A percentile compares a stretch with the other conserved stretches of the same genome.
Evolutionary conservation across 306 rosid genomes (phyloP).

Genomic region (Malus sieversii): DNA sequence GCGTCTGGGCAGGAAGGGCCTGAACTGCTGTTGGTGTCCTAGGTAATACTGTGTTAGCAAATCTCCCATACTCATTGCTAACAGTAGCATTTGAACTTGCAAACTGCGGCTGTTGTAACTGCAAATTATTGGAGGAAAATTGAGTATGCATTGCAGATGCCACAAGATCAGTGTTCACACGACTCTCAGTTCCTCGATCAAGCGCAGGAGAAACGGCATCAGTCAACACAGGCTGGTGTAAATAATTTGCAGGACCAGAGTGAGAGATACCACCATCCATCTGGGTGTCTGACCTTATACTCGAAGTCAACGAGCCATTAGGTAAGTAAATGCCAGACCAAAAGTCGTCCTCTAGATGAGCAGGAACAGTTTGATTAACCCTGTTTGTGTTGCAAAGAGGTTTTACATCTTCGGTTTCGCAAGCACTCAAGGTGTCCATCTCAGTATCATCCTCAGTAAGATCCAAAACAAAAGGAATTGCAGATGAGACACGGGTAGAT

Average conservation of each 20-base stretch:
- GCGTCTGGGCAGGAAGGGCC: conserved; percentile 67
- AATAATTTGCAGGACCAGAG: conserved; percentile 6
- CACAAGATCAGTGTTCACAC: conserved; percentile 16
- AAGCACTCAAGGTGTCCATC: conserved; percentile 32
- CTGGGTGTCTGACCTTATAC: conserved; percentile 30
- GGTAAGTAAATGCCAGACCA: conserved; percentile 31
- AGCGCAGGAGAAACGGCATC: conserved; percentile 35
- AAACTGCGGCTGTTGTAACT: conserved; percentile 29
- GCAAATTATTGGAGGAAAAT: conserved; percentile 30
- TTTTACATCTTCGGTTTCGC: conserved; percentile 49
- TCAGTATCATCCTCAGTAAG: conserved; percentile 55
- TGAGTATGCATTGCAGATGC: conserved; percentile 39
- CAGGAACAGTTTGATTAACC: conserved; percentile 28
- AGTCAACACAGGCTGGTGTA: conserved; percentile 26
- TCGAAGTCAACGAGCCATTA: neutral
- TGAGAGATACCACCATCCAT: conserved; percentile 19
- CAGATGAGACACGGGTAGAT: conserved; percentile 13
- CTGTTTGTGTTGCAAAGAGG: conserved; percentile 27
- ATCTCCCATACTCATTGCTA: conserved; percentile 49
- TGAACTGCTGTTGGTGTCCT: conserved; percentile 69
- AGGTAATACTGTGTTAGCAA: conserved; percentile 23
- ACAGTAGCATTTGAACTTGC: conserved; percentile 14
- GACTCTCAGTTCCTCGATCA: conserved; percentile 43
- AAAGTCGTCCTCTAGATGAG: conserved; percentile 37
- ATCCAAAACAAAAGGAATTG: conserved; percentile 40